phyloP scores from a whole-genome alignment of 768 basidiomycete genomes.

The Russula abietina region DNA sequence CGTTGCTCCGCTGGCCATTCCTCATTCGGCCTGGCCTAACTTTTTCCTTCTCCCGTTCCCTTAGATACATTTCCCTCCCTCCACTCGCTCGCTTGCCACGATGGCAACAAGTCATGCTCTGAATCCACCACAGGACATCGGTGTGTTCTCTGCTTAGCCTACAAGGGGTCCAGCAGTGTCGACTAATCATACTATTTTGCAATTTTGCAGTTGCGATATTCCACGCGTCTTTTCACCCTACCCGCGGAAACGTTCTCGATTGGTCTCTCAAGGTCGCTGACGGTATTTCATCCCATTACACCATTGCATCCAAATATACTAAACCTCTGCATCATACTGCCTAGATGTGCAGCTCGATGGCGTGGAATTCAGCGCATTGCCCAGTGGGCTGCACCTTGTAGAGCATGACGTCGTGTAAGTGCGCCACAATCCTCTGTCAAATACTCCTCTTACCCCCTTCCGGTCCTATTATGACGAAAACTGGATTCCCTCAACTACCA shows the following conservation, averaged over 20 bases:
- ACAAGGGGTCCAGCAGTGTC: no score
- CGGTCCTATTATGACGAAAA: background rate
- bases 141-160: background rate
- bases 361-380: conserved; percentile 76
- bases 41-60: no score
- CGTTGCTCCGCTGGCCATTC: background rate
- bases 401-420: conserved; percentile 76
- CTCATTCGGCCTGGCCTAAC: background rate
- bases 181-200: background rate
- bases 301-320: background rate
- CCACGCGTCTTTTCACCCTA: conserved; percentile 80
- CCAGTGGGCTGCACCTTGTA: conserved; percentile 75
- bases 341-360: conserved; percentile 60
- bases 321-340: background rate
- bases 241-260: conserved; percentile 71
- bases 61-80: no score
- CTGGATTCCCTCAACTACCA: conserved; percentile 27
- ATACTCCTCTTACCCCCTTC: conserved; percentile 1
- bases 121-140: conserved; percentile 17
- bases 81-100: background rate
- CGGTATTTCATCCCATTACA: conserved; percentile 36
- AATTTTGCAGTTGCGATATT: conserved; percentile 85
- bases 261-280: conserved; percentile 70
- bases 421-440: background rate
- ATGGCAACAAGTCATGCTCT: conserved; percentile 1